A percentile compares a stretch with the other conserved stretches of the same genome.
Conservation (phyloP, 495 filamentous ascomycete genomes). For the Xanthoparmelia taractica region DNA sequence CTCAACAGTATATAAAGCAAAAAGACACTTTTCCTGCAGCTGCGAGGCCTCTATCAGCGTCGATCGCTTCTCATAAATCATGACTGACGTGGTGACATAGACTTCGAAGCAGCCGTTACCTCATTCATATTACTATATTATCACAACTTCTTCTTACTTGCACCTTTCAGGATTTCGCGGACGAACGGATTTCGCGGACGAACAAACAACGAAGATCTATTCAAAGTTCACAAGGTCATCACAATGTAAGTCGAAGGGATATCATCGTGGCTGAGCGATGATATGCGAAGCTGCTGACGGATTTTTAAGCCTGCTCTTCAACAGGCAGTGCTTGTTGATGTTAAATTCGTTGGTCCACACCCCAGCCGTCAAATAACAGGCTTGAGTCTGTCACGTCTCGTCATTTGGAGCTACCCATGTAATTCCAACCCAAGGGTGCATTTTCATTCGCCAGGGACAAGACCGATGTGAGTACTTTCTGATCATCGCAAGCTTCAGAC, state of each 20-base stretch:
- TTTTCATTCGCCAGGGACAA: no score
- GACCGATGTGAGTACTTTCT: neutral
- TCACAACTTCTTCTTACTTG: neutral
- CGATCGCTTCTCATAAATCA: neutral
- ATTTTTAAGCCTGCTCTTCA: neutral
- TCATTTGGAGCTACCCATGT: neutral
- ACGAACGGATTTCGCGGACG: neutral
- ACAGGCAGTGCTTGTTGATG: neutral
- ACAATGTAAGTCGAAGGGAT: neutral
- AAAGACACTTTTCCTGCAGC: neutral
- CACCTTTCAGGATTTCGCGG: neutral
- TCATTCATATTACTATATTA: neutral
- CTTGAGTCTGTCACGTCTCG: neutral
- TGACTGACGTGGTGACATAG: neutral
- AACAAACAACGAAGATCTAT: neutral
- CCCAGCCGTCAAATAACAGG: neutral
- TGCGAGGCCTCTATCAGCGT: neutral
- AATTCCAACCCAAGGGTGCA: neutral
- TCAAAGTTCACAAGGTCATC: neutral
- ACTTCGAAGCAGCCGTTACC: neutral
- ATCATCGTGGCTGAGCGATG: neutral
- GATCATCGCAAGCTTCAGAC: neutral
- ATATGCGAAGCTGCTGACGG: neutral
- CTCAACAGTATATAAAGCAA: neutral
- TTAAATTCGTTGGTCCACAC: neutral